phyloP scores from a whole-genome alignment of 306 rosid species.

The Casuarina glauca region DNA sequence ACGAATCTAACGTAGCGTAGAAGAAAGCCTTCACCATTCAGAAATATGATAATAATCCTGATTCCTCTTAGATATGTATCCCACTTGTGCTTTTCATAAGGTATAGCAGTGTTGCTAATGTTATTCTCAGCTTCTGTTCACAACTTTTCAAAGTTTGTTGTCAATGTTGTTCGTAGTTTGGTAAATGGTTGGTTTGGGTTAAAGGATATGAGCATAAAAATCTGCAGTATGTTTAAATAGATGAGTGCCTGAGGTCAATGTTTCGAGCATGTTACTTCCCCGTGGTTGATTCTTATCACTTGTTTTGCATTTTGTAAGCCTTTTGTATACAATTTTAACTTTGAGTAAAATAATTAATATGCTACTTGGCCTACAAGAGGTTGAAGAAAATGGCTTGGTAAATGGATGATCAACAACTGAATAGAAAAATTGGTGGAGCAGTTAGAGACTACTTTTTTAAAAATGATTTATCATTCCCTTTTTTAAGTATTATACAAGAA shows the following conservation, averaged over 20 bases:
- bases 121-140: no score
- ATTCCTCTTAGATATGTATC: background rate
- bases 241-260: no score
- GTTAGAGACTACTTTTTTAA: conserved; percentile 38
- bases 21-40: no score
- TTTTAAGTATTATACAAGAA: conserved; percentile 20
- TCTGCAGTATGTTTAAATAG: no score
- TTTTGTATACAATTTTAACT: background rate
- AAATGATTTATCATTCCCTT: background rate
- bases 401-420: conserved; percentile 38
- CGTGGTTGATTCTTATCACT: background rate
- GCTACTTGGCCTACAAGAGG: conserved; percentile 19
- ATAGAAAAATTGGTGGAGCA: conserved; percentile 38
- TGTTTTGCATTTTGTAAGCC: background rate
- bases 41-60: background rate
- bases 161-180: no score
- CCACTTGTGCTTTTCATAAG: no score
- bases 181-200: no score
- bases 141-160: no score
- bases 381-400: conserved; percentile 27
- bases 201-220: no score
- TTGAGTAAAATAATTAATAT: background rate
- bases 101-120: no score
- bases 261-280: no score
- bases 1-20: no score